Evolutionary conservation across 2,329 filamentous ascomycete genomes (phyloP).

Genomic region (Tolypocladium tundrense): DNA sequence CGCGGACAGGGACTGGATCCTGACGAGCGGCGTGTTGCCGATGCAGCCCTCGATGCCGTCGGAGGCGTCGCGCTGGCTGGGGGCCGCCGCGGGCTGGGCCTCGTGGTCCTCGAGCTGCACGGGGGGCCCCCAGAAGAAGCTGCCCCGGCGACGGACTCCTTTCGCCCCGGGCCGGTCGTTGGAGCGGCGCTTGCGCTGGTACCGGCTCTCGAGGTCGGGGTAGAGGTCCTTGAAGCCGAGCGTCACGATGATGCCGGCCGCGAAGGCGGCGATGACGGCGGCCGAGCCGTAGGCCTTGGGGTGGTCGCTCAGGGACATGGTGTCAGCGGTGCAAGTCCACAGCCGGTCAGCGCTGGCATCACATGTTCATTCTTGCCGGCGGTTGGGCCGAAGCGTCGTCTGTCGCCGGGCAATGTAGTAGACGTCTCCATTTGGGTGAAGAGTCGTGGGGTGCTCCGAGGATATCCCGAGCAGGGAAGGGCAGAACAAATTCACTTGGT

Average conservation of each 20-base stretch:
- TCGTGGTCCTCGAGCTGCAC: conserved; percentile 41
- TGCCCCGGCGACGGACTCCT: conserved; percentile 22
- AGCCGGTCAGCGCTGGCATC: neutral
- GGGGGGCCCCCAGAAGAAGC: conserved; percentile 35
- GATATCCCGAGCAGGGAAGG: neutral
- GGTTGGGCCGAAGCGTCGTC: neutral
- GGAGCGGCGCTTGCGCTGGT: conserved; percentile 33
- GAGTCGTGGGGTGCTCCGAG: neutral
- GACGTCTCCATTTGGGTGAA: neutral
- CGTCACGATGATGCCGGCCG: conserved; percentile 66
- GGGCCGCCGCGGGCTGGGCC: neutral
- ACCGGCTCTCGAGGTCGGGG: conserved; percentile 59
- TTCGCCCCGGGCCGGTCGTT: neutral
- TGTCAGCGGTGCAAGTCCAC: neutral
- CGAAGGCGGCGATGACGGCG: conserved; percentile 61
- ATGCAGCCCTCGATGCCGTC: conserved; percentile 86
- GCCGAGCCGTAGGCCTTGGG: conserved; percentile 53
- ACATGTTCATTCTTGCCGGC: neutral
- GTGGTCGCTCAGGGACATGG: conserved; percentile 52
- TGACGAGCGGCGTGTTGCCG: conserved; percentile 83
- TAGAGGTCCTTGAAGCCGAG: conserved; percentile 73
- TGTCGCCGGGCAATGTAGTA: conserved; percentile 10
- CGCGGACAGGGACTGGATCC: conserved; percentile 74
- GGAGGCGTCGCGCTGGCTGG: conserved; percentile 12
- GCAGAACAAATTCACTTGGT: neutral